Conservation (phyloP, 352 stramenopile genomes). For the Elongisporangium prolatum region DNA sequence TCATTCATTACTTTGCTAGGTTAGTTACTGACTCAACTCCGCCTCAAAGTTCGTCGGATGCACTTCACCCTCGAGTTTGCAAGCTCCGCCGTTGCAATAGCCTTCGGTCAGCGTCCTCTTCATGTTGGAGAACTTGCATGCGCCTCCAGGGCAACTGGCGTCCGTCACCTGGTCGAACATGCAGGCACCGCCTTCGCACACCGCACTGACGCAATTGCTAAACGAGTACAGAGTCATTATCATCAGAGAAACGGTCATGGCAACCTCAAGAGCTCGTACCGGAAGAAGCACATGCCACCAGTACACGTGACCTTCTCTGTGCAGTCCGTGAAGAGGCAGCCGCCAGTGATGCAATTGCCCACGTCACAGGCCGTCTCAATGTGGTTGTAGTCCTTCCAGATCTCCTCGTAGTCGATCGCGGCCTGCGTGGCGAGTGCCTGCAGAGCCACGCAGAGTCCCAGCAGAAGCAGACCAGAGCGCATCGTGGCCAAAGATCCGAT, state of each 20-base stretch:
- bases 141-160: conserved; percentile 38
- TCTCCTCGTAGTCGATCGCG: conserved; percentile 9
- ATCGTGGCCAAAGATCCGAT: background rate
- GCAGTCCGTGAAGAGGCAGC: conserved; percentile 56
- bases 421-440: background rate
- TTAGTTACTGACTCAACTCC: conserved; percentile 38
- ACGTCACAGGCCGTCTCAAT: conserved; percentile 33
- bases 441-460: background rate
- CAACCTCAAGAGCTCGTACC: conserved; percentile 20
- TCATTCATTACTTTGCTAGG: no score
- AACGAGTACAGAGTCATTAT: background rate
- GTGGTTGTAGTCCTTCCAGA: conserved; percentile 28
- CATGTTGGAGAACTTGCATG: conserved; percentile 48
- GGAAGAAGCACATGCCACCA: conserved; percentile 54
- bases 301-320: conserved; percentile 29
- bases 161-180: conserved; percentile 36
- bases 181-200: conserved; percentile 48
- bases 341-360: conserved; percentile 28
- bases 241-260: background rate
- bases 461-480: background rate
- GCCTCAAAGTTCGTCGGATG: conserved; percentile 35
- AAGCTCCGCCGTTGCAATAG: conserved; percentile 52
- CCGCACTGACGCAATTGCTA: conserved; percentile 45
- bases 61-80: conserved; percentile 33
- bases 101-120: conserved; percentile 34